Evolutionary conservation across 257 asterid species (phyloP), one percentile per base, ranked within the genome.

Genomic region (Cinchona pubescens): DNA sequence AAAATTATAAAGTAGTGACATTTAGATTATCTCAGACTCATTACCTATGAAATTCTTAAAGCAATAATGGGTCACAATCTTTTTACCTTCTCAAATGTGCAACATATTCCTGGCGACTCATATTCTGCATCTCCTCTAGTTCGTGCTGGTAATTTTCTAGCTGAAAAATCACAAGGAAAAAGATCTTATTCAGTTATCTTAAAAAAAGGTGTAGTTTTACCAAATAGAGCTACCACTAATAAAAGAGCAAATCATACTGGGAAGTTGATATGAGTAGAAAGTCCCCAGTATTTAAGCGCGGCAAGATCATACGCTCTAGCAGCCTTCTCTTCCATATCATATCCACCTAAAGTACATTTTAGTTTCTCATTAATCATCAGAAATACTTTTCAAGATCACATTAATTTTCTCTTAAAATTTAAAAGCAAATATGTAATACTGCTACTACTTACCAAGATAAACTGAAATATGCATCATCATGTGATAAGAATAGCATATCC

Each of bases 321-420:
- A 82, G 98, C 98, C 81, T 92, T 94, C 80, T 89, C 98, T 81
- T 94, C 98, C 97, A 88, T 89, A 78, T 94, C 97, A 87, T 92
- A 94, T 19, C 97, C 97, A 27, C 98, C 97, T 94, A 67, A 16
- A 74, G 16, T 34, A 27, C 13, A 76, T 7, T 23, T 14, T 55
- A 1, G 13, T 35, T 69, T 25, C 7, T 35, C 23, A 40, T 48
- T 48, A 34, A 53, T 58, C n/a, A 21, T 30, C 11, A 62, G 3
- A 16, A n/a, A 15, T 8, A 32, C n/a, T 16, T 72, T 53, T 7
- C 25, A 29, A 49, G 6, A 49, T 21, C 13, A 21, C 2, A 18
- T 30, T 58, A n/a, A n/a, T n/a, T 4, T 46, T 16, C 3, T 14
- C 12, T 19, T 23, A 18, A 38, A 15, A 0, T 2, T 40, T 74